Base-by-base conservation (phyloP, 495 filamentous ascomycete genomes). In the Venustampulla echinocandica region DNA sequence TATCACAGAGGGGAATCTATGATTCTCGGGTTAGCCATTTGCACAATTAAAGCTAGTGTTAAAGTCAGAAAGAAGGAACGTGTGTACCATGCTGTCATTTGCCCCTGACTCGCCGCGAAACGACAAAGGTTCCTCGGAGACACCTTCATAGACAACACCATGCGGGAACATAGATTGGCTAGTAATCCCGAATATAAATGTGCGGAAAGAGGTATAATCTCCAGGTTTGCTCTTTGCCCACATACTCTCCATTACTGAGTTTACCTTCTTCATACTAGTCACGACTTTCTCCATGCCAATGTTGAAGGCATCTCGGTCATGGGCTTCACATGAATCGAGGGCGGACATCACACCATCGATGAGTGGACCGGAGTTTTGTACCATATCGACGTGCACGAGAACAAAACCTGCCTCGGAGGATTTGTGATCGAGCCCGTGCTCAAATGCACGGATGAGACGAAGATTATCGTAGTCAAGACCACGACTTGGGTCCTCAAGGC, bases 351-450 rank as follows among this genome's bases (percentile, higher is more conserved):
- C 73, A 9, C 85, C 87, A 20, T 71, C 65, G 44, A 95, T 77
- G 1, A 95, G 69, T 1, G 75, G 69, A 1, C 78, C 79, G 9
- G 86, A 85, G 52, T 89, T 73, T 56, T 77, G 80, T 25, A 90
- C 89, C 89, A 89, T 87, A 57, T 86, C 83, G 17, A 89, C 73
- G 51, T 89, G 85, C 13, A 84, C 82, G 23, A 87, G 74, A 6
- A 94, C 85, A 61, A 94, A 94, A 20, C 89, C 89, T 2, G 89
- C 89, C 56, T 95, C 89, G 19, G 88, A 94, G n/a, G 83, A 89
- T 39, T 73, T 70, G 1, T 84, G 84, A 59, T 94, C 85, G 1
- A 90, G 77, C 27, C 89, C 89, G 55, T 81, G 76, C 64, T 94
- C 87, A 53, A 95, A 95, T 17, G 84, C 89, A 17, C 89, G 85